These are phyloP conservation scores for Papiliotrema nemorosa DNA, from an alignment of 1,284 basidiomycete genomes.

Conservation along the genomic window DNA sequence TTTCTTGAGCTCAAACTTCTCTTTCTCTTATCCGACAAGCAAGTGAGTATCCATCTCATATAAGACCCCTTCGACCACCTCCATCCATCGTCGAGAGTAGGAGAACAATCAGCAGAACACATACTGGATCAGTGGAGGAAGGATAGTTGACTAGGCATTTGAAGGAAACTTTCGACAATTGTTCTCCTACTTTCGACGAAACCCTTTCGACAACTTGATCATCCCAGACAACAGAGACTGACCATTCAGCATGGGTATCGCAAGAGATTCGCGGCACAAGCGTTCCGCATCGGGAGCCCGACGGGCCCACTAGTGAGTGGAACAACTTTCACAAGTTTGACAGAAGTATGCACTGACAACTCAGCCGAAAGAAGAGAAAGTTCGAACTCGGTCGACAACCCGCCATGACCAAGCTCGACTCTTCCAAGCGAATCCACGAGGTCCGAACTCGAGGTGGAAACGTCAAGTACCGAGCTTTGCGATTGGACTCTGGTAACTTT, in stretches of 20 bases:
- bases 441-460: constrained; percentile 93
- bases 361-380: constrained; percentile 91
- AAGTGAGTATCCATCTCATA: too few species aligned
- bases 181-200: too few species aligned
- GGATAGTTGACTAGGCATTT: too few species aligned
- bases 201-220: too few species aligned
- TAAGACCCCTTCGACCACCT: too few species aligned
- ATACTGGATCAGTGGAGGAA: too few species aligned
- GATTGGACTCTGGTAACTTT: constrained; percentile 92
- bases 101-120: too few species aligned
- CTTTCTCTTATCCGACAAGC: too few species aligned
- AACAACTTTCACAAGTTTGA: background rate
- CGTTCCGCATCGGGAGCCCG: constrained; percentile 88
- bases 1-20: too few species aligned
- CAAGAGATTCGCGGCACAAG: constrained; percentile 91
- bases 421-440: constrained; percentile 84
- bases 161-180: too few species aligned
- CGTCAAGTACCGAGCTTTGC: constrained; percentile 86
- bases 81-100: too few species aligned
- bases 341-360: background rate
- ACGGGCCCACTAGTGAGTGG: constrained; percentile 66
- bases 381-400: constrained; percentile 96
- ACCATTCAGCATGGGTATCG: constrained; percentile 74
- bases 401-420: constrained; percentile 85
- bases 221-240: too few species aligned